Percentiles rank a stretch among this genome's conserved stretches.
phyloP scores from a whole-genome alignment of 139 green algal genomes.

The Chlorella sp. region DNA sequence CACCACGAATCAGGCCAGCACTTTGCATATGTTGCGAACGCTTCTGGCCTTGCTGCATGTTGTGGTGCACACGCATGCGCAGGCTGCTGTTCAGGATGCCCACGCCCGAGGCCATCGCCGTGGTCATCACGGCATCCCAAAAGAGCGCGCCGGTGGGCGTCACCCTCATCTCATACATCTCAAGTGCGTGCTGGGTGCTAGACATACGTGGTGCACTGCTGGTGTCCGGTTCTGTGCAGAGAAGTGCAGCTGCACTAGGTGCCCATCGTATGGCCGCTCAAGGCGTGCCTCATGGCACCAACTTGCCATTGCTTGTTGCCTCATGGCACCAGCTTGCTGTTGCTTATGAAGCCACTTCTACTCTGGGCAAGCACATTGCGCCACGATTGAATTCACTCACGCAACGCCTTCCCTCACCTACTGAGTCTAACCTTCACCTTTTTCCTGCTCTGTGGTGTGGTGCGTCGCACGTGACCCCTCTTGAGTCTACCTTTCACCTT shows the following conservation, averaged over 20 bases:
- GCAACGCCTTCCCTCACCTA: no score
- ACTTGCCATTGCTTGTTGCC: no score
- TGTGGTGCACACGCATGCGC: neutral
- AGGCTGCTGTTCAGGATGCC: constrained; percentile 10
- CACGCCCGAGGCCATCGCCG: constrained; percentile 13
- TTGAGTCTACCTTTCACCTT: no score
- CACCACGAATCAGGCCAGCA: neutral
- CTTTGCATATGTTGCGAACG: neutral
- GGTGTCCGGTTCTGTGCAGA: no score
- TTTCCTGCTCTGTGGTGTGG: neutral
- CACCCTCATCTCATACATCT: constrained; percentile 32
- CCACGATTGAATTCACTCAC: no score
- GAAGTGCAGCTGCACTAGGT: no score
- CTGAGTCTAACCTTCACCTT: no score
- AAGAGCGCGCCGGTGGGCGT: constrained; percentile 32
- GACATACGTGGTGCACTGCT: neutral
- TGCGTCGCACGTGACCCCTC: constrained; percentile 16
- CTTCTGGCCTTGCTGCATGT: neutral
- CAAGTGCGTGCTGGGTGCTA: neutral
- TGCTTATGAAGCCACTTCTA: no score
- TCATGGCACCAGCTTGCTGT: no score
- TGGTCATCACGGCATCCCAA: constrained; percentile 23
- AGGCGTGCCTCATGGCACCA: no score
- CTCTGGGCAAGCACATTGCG: no score
- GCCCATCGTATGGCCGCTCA: no score